Base-by-base conservation (phyloP, 225 moss, liverwort and hornwort genomes). In the Lunularia cruciata region DNA sequence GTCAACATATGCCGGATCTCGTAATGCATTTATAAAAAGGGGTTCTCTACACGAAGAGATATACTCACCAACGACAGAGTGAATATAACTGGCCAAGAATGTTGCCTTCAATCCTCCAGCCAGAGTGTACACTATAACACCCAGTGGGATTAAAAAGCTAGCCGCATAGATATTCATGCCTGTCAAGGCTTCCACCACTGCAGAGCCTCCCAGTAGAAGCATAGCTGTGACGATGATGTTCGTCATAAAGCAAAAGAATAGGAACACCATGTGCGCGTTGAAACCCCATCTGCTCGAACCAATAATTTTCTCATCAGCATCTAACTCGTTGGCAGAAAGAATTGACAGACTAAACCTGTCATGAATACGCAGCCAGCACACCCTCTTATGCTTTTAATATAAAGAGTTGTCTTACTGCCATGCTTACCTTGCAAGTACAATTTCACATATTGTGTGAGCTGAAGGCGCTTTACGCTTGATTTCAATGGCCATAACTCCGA, bases 221-320 rank as follows among this genome's bases (percentile, higher is more conserved):
- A 95, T 95, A 46, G 95, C 92, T 0, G 95, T 90, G 35, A 95
- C 95, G 53, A 95, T 95, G 76, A 92, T 83, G 81, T 95, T 95
- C 8, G 95, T 95, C 76, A 87, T 0, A 86, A 95, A 95, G 73
- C 95, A 95, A 72, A 95, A 95, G 78, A 65, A 64, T 36, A 95
- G 78, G 74, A 95, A 95, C 26, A 83, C 84, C 51, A 95, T 58
- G 75, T 95, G 95, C 2, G 92, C 31, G 0, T 42, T 8, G 2
- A 76, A 72, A 2, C 95, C 95, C 95, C 95, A 95, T 66, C 95
- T 85, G 69, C 71, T n/a, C n/a, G n/a, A n/a, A n/a, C n/a, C n/a
- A n/a, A n/a, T n/a, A n/a, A n/a, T n/a, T n/a, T n/a, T n/a, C n/a
- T n/a, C n/a, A n/a, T n/a, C n/a, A 53, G 0, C 34, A 12, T 2